Percentiles rank a stretch among this genome's conserved stretches.
phyloP scores from a whole-genome alignment of 805 yeast species.

The Vanderwaltozyma polyspora region DNA sequence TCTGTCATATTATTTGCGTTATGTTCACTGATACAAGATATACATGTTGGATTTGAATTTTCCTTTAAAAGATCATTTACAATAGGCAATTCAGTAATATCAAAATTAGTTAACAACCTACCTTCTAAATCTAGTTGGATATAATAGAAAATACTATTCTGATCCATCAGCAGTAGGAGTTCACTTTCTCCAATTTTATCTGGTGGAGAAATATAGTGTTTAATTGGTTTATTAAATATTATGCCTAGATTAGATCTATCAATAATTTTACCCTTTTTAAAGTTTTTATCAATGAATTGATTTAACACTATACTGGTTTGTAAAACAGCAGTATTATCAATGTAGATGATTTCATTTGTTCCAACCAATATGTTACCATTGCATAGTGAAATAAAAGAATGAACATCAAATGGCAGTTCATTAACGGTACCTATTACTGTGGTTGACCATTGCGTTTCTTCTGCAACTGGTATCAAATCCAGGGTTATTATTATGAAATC shows the following conservation, averaged over 20 bases:
- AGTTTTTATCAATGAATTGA: slow-evolving; percentile 32
- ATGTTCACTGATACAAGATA: slow-evolving; percentile 13
- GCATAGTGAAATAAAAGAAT: slow-evolving; percentile 49
- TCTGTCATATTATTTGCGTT: slow-evolving; percentile 28
- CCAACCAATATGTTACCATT: slow-evolving; percentile 62
- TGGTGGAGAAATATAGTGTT: slow-evolving; percentile 9
- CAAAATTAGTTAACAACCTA: slow-evolving; percentile 21
- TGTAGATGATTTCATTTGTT: slow-evolving; percentile 62
- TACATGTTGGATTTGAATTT: slow-evolving; percentile 21
- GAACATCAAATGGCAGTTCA: slow-evolving; percentile 65
- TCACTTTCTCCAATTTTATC: slow-evolving; percentile 6
- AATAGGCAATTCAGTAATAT: slow-evolving; percentile 21
- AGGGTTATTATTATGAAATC: slow-evolving; percentile 32
- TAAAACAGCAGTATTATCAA: slow-evolving; percentile 51
- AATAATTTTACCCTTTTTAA: slow-evolving; percentile 37
- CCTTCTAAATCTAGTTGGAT: slow-evolving; percentile 23
- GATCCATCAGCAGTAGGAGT: slow-evolving; percentile 20
- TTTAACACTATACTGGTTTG: slow-evolving; percentile 24
- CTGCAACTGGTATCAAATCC: slow-evolving; percentile 32
- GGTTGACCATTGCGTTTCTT: slow-evolving; percentile 13
- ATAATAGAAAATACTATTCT: slow-evolving; percentile 16
- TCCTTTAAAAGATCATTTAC: slow-evolving; percentile 21
- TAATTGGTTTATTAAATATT: slow-evolving; percentile 11
- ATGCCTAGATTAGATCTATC: slow-evolving; percentile 28
- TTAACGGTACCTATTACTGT: slow-evolving; percentile 57